phyloP scores from a whole-genome alignment of 352 stramenopile genomes.

The Globisporangium nunn region DNA sequence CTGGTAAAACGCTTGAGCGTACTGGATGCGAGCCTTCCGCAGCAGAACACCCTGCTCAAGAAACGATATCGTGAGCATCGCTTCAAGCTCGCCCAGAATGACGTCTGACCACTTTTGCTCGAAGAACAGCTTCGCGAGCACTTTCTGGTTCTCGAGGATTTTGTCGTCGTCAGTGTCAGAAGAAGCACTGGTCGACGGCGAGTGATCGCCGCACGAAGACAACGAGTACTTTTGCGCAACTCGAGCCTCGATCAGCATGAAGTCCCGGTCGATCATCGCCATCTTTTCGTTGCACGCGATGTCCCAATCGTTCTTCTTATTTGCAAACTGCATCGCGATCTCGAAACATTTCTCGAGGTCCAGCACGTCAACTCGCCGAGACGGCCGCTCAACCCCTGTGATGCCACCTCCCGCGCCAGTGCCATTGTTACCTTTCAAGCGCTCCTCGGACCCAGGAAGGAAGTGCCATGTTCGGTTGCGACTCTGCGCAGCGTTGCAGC shows the following conservation, averaged over 20 bases:
- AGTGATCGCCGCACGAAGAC: background rate
- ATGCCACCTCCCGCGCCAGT: constrained; percentile 23
- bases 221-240: constrained; percentile 25
- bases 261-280: constrained; percentile 59
- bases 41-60: constrained; percentile 84
- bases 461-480: constrained; percentile 76
- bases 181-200: background rate
- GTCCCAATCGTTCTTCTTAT: constrained; percentile 38
- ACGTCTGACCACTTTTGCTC: constrained; percentile 90
- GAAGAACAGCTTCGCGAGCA: constrained; percentile 67
- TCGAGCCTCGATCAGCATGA: constrained; percentile 46
- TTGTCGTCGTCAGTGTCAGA: background rate
- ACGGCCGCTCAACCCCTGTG: constrained; percentile 52
- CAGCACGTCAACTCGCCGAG: constrained; percentile 51
- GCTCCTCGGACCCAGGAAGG: constrained; percentile 49
- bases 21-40: constrained; percentile 69
- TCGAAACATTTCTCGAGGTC: constrained; percentile 71
- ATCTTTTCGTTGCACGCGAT: constrained; percentile 35
- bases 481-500: constrained; percentile 60
- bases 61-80: constrained; percentile 84
- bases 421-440: constrained; percentile 41
- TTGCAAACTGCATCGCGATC: constrained; percentile 50
- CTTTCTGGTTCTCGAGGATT: constrained; percentile 16
- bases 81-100: constrained; percentile 77
- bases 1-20: constrained; percentile 71